Evolutionary conservation across 1,284 basidiomycete species (phyloP).

Genomic region (Cryptococcus wingfieldii): DNA sequence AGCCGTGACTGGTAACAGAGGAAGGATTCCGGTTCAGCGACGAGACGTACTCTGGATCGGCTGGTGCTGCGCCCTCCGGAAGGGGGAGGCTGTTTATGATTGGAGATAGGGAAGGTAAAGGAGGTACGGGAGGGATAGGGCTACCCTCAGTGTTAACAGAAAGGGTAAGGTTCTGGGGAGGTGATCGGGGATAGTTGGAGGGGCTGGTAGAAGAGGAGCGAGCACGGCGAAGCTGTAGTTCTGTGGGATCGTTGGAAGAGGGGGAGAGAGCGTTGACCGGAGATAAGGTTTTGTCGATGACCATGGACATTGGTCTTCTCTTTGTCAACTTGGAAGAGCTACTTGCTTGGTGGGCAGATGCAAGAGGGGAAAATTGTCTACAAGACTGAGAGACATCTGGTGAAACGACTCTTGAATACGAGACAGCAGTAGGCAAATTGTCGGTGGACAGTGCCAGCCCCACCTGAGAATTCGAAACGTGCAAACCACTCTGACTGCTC

Average conservation of each 20-base stretch:
- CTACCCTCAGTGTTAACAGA: not conserved
- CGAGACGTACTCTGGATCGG: not conserved
- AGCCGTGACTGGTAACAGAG: constrained; percentile 4
- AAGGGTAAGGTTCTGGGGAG: not conserved
- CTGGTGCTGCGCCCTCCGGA: constrained; percentile 7
- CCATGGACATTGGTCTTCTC: constrained; percentile 1
- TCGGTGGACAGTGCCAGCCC: not conserved
- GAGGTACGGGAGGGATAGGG: not conserved
- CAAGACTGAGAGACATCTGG: not conserved
- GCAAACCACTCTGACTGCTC: too few species aligned
- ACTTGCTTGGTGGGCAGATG: not conserved
- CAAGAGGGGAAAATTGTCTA: not conserved
- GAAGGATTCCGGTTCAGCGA: constrained; percentile 13
- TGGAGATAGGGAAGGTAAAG: not conserved
- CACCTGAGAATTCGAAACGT: not conserved
- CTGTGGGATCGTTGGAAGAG: too few species aligned
- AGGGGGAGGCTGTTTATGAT: not conserved
- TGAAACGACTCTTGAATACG: not conserved
- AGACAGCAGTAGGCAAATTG: not conserved
- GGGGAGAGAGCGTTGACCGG: not conserved
- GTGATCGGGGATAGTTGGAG: not conserved
- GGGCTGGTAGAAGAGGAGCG: not conserved
- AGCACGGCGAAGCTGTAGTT: not conserved
- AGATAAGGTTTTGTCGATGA: not conserved
- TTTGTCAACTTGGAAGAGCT: constrained; percentile 7